Evolutionary conservation across 495 filamentous ascomycete genomes (phyloP), one percentile per base, ranked within the genome.

Genomic region (Podospora anserina): DNA sequence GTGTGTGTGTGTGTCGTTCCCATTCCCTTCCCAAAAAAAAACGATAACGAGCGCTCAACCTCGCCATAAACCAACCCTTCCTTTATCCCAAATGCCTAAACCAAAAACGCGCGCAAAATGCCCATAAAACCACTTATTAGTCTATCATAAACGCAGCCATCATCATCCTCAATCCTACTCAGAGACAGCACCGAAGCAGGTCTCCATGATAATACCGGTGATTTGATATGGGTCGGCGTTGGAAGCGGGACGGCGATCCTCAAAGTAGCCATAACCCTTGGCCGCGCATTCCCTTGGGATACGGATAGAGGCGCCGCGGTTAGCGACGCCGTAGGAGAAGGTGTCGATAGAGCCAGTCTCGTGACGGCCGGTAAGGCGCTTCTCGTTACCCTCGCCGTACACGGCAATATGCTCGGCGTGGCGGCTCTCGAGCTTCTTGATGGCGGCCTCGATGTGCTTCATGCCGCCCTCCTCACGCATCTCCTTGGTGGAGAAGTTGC

Each of bases 251-350:
- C 95, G 87, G 77, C 95, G 89, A 74, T 99, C 95, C 85, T 99
- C 95, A 71, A 99, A 97, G 88, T 99, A 99, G 72, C 95, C 95
- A 83, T 92, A 96, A 81, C 93, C 93, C 79, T 97, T 93, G 79
- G 92, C 92, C 65, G 91, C 95, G 78, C 85, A 87, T 74, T 92
- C 90, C 75, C 95, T 88, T 72, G 96, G 96, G 70, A 99, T 94
- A 85, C 95, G 93, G 76, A 97, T 92, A 13, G 70, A 75, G 30
- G 92, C 91, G 80, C 95, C 94, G 84, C 95, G 92, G 88, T 99
- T 92, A 75, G 95, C 95, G 74, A 99, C 89, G 82, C 94, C 95
- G 81, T 90, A 98, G 76, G 87, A 90, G 88, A 99, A 99, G 78
- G 90, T 87, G 79, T 99, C 95, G 78, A 97, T 97, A 78, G 82